Evolutionary conservation across 768 basidiomycete species (phyloP), one percentile per base, ranked within the genome.

Genomic region (Leucogyrophana mollusca): DNA sequence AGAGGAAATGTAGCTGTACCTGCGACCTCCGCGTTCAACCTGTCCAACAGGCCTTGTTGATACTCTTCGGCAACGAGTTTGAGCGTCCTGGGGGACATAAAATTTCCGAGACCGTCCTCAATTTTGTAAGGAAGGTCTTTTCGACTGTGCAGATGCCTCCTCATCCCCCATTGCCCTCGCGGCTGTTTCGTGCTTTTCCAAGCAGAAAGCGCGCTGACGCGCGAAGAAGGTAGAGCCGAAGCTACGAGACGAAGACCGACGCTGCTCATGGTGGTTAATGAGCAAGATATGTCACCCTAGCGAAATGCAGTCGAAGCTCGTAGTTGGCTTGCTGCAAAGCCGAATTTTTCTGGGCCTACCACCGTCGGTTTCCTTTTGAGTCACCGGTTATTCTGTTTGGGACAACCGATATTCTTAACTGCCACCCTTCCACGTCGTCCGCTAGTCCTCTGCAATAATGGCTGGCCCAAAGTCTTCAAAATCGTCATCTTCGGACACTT

Each of bases 41-140:
- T 77, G 45, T 84, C 74, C 47, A 95, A 67, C 24, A 94, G 73
- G 8, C 93, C 93, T 50, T 88, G 77, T 61, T 94, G 93, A 67
- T 89, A 96, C 57, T 94, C 92, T 40, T 82, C 73, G 3, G 85
- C 85, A 40, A 93, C 71, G 48, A 78, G 77, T 51, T 77, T 79
- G 47, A 94, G 74, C 1, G 86, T 86, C n/a, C 62, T 56, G 17
- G 89, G 83, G 1, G 87, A 81, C 57, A 94, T 70, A 63, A 95
- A 95, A 17, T 82, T 71, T 36, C 87, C 87, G 24, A 94, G 71
- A 16, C 92, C 93, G 33, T 78, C 70, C 36, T 89, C 80, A 22
- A 84, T 61, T 8, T 74, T 65, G 69, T 91, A 94, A 1, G 80
- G 80, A 22, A 90, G 76, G 9, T 66, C 57, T 55, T 70, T 72